phyloP scores from a whole-genome alignment of 495 filamentous ascomycete species.

The Aspergillus mulundensis region DNA sequence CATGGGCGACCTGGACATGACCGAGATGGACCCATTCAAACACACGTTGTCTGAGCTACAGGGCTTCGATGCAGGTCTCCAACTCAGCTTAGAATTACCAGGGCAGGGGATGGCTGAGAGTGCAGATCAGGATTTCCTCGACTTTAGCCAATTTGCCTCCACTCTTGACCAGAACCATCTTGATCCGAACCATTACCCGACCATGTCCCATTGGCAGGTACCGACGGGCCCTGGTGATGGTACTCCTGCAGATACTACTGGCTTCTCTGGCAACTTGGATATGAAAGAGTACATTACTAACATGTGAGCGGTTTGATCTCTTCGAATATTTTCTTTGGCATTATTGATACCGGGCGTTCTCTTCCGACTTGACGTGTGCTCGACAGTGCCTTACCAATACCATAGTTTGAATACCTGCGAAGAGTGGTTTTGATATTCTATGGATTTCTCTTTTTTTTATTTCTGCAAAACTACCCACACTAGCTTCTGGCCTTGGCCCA shows the following conservation, averaged over 20 bases:
- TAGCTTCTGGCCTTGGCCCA: not conserved
- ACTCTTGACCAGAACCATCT: conserved; percentile 28
- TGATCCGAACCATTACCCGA: conserved; percentile 22
- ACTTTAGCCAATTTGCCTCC: conserved; percentile 38
- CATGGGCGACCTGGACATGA: not conserved
- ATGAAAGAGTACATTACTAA: not conserved
- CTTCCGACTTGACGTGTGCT: too few relatives aligned
- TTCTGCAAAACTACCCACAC: not conserved
- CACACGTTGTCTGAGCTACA: conserved; percentile 21
- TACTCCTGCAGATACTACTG: not conserved
- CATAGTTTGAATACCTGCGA: not conserved
- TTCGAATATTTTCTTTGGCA: too few relatives aligned
- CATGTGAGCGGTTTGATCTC: not conserved
- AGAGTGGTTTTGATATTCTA: too few relatives aligned
- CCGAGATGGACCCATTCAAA: conserved; percentile 6
- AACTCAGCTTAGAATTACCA: conserved; percentile 25
- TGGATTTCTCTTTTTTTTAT: too few relatives aligned
- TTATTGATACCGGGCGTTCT: too few relatives aligned
- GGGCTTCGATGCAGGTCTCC: conserved; percentile 22
- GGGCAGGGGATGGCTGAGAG: conserved; percentile 17
- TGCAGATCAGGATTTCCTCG: conserved; percentile 34
- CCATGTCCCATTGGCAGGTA: not conserved
- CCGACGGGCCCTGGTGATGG: not conserved
- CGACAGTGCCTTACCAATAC: not conserved
- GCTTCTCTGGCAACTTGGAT: not conserved